Base-by-base conservation (phyloP, 345 rosid genomes). In the Hevea brasiliensis region DNA sequence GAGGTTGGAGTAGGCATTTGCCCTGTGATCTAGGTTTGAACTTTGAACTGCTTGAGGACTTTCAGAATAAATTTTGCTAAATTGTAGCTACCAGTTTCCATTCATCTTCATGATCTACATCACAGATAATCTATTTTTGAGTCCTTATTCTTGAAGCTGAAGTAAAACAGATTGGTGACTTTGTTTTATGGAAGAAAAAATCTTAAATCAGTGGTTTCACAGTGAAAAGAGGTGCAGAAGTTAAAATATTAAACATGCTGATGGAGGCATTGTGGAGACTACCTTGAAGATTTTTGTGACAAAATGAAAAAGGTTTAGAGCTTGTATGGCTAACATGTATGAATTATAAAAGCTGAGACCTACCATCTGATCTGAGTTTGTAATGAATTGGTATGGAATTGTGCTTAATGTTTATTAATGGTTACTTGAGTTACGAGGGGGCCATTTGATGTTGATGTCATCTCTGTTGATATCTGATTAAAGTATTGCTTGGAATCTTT, bases 11-110 rank as follows among this genome's bases (percentile, higher is more conserved):
- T 68, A 72, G 81, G 62, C 48, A 21, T 74, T 51, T 74, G 57
- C 65, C 56, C 75, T 44, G 77, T 45, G 74, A 73, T 59, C 63
- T 77, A 77, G 82, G 81, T 72, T 20, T 50, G 63, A 77, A 77
- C 65, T 72, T 20, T 50, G 63, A 77, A 77, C 65, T 62, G 72
- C 74, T 55, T 27, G 70, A 77, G 81, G 84, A 75, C 42, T 67
- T 62, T 45, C 41, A 27, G 60, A 44, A 60, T 74, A 71, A 69
- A 45, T 68, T 60, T 20, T 73, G 68, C 59, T 61, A 44, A 78
- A 67, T 41, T 32, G 40, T 67, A 66, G 56, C 7, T 66, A 44
- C 41, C 41, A n/a, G 59, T 65, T 78, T 50, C 55, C 55, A 60
- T 18, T 15, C 45, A 44, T 71, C 65, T 44, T 48, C 67, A 45